Evolutionary conservation across 2,329 filamentous ascomycete genomes (phyloP).

Genomic region (Ophiosphaerella herpotricha): DNA sequence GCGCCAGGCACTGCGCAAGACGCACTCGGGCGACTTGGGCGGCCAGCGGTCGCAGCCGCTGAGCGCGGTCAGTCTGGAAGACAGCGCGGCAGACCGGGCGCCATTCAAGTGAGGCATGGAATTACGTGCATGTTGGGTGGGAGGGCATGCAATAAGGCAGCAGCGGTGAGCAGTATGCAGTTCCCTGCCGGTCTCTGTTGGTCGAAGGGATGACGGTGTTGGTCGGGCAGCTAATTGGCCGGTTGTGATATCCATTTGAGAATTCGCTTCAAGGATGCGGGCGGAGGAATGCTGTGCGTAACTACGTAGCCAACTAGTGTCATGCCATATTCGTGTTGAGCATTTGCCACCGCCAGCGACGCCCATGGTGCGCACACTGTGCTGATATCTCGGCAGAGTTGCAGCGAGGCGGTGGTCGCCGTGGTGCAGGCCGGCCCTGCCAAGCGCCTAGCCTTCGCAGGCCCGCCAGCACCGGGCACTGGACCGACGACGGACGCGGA

Average conservation of each 20-base stretch:
- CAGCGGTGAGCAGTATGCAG: conserved; percentile 1
- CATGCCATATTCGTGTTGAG: background rate
- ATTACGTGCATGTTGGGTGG: background rate
- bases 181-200: conserved; percentile 1
- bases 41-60: conserved; percentile 47
- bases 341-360: background rate
- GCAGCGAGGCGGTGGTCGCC: background rate
- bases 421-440: background rate
- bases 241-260: conserved; percentile 33
- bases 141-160: no score
- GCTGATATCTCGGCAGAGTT: background rate
- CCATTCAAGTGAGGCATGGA: conserved; percentile 34
- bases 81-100: conserved; percentile 36
- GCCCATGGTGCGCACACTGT: background rate
- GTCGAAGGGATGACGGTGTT: conserved; percentile 1
- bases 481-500: no score
- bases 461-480: background rate
- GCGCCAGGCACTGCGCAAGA: conserved; percentile 84
- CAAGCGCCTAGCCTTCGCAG: background rate
- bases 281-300: no score
- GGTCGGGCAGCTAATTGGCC: conserved; percentile 13
- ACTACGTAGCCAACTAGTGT: no score
- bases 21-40: conserved; percentile 78
- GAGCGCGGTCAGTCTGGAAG: conserved; percentile 46
- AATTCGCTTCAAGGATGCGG: conserved; percentile 9